These are phyloP conservation scores for Vickermania ingenoplastis DNA, from an alignment of 208 protist genomes.

Conservation along the genomic window DNA sequence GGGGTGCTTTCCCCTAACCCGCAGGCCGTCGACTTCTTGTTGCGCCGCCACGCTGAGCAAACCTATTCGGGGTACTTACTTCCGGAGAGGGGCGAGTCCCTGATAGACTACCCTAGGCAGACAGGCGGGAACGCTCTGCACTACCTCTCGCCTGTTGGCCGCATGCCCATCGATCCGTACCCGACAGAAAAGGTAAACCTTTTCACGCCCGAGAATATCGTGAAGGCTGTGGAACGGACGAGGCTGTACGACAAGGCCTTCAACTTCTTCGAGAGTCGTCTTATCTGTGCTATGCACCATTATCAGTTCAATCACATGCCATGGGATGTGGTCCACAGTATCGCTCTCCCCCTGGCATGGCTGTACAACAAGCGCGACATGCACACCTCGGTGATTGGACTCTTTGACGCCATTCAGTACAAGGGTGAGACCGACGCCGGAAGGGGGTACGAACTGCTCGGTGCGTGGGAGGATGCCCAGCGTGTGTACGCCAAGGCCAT, in stretches of 20 bases:
- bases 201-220: slow-evolving; percentile 79
- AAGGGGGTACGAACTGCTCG: slow-evolving; percentile 78
- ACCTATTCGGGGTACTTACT: not conserved
- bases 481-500: slow-evolving; percentile 61
- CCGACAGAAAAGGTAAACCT: slow-evolving; percentile 12
- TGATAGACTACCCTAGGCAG: not conserved
- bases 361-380: slow-evolving; percentile 87
- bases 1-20: slow-evolving; percentile 11
- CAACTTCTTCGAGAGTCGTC: slow-evolving; percentile 77
- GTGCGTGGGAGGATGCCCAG: slow-evolving; percentile 80
- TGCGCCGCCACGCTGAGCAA: not conserved
- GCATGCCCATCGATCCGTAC: not conserved
- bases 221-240: slow-evolving; percentile 72
- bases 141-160: not conserved
- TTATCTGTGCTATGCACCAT: slow-evolving; percentile 42
- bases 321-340: slow-evolving; percentile 59
- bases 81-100: not conserved
- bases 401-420: slow-evolving; percentile 78
- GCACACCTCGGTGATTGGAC: slow-evolving; percentile 84
- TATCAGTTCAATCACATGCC: slow-evolving; percentile 69
- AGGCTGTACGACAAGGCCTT: slow-evolving; percentile 87
- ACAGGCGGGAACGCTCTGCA: not conserved
- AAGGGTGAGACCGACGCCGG: slow-evolving; percentile 67
- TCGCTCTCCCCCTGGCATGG: slow-evolving; percentile 79
- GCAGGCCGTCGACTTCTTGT: not conserved